A percentile compares a stretch with the other conserved stretches of the same genome.
Conservation (phyloP, 306 rosid species). For the Dicorynia guianensis region DNA sequence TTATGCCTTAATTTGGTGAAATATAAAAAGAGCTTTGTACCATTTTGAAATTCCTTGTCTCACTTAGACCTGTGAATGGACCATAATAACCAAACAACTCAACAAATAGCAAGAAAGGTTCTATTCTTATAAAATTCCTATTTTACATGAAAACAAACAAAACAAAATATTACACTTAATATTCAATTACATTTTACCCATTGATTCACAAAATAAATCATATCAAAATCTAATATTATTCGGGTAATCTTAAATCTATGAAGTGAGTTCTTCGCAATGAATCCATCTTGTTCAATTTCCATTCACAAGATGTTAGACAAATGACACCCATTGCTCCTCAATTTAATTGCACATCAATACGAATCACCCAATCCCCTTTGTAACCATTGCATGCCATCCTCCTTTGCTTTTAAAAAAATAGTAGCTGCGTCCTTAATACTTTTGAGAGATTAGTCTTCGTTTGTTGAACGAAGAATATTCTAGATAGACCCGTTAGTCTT, state of each 20-base stretch:
- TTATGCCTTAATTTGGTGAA: constrained; percentile 88
- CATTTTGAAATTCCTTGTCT: constrained; percentile 54
- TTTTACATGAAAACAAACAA: neutral
- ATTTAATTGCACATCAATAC: constrained; percentile 59
- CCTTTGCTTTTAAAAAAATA: constrained; percentile 86
- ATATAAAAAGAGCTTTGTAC: constrained; percentile 85
- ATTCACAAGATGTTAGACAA: constrained; percentile 13
- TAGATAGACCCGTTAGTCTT: too few species aligned
- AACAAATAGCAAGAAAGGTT: constrained; percentile 21
- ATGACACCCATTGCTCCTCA: constrained; percentile 58
- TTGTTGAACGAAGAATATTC: too few species aligned
- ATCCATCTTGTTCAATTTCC: constrained; percentile 10
- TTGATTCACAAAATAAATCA: neutral
- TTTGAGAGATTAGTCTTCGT: too few species aligned
- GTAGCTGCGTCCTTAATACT: too few species aligned
- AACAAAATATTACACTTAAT: neutral
- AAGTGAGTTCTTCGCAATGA: neutral
- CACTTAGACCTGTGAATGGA: constrained; percentile 62
- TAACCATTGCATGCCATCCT: constrained; percentile 82
- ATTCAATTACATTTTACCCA: neutral
- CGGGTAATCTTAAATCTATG: neutral
- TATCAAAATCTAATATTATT: constrained; percentile 2
- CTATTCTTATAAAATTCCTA: constrained; percentile 8
- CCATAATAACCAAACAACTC: constrained; percentile 33
- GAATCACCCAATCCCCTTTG: constrained; percentile 96